These are phyloP conservation scores for barrel medic (Medicago truncatula) DNA, from an alignment of 306 rosid genomes.

Conservation along the genomic window MtrunA17r5.0-ANR NC_053042.1:35888501-35889000, in stretches of 20 bases:
- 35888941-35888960: no score
- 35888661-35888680: conserved; percentile 32
- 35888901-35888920: no score
- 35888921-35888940: no score
- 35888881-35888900: no score
- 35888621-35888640: conserved; percentile 40
- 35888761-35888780: conserved; percentile 9
- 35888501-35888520: not conserved
- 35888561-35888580: conserved; percentile 11
- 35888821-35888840: no score
- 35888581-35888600: conserved; percentile 17
- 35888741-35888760: not conserved
- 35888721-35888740: not conserved
- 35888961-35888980: no score
- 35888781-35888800: conserved; percentile 29
- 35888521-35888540: not conserved
- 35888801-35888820: not conserved
- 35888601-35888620: conserved; percentile 43
- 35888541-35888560: not conserved
- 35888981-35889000: no score
- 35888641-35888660: conserved; percentile 52
- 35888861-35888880: no score
- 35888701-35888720: not conserved
- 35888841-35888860: no score
- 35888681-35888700: conserved; percentile 20